Base-by-base conservation (phyloP, 208 protist genomes). In the Acanthamoeba comandoni region DNA sequence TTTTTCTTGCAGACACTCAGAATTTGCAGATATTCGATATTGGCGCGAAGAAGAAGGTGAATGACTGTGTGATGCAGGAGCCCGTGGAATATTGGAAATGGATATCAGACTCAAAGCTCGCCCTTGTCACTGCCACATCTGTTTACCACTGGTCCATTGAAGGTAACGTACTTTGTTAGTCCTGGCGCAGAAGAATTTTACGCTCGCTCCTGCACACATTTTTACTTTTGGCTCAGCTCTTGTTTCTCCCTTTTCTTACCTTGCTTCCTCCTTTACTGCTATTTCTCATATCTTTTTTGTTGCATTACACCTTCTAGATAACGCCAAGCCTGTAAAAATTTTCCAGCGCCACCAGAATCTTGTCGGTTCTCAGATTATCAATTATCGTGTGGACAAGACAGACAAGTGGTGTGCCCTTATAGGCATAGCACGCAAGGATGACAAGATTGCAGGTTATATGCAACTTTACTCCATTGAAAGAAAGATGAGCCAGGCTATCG, bases 21-120 rank as follows among this genome's bases (percentile, higher is more conserved):
- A 97, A 97, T 86, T 77, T 99, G n/a, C 98, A 99, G 95, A 98
- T 99, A 90, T 99, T 99, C 93, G 98, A 99, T 93, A 95, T 99
- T 79, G 98, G 99, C 31, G 96, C 98, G 91, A 97, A 98, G 73
- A 95, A 95, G n/a, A 97, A 98, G 70, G 96, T 99, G 67, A 99
- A 99, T 95, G 96, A 96, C 53, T 91, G 93, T 65, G 92, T 95
- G 19, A 98, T 99, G 91, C 67, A 92, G 43, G 98, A 99, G 84
- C 96, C 97, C 69, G 96, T 99, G 0, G 96, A 98, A 11, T 99
- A 97, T 94, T 99, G 98, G 98, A 97, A 96, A 90, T 99, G 98
- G 98, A 96, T 99, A 39, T 97, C 97, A 67, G 91, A 93, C 31
- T 96, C 95, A 57, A 99, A 97, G 39, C 91, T 99, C 3, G 98